A percentile compares a stretch with the other conserved stretches of the same genome.
phyloP scores from a whole-genome alignment of 2,329 filamentous ascomycete genomes.

The Metarhizium anisopliae region DNA sequence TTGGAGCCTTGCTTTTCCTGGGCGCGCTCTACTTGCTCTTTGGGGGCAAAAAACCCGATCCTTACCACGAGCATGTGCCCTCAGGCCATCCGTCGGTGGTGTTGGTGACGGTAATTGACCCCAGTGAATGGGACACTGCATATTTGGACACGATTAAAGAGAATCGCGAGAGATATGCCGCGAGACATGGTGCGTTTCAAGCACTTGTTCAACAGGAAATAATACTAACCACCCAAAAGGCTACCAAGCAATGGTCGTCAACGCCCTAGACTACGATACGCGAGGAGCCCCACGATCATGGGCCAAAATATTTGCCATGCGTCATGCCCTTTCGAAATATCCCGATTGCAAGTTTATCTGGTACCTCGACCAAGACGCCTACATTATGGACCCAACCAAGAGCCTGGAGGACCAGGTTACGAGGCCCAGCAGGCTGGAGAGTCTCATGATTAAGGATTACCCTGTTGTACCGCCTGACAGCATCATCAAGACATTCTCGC shows the following conservation, averaged over 20 bases:
- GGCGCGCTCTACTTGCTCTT: slow-evolving; percentile 53
- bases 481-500: slow-evolving; percentile 88
- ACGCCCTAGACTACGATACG: slow-evolving; percentile 66
- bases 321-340: slow-evolving; percentile 76
- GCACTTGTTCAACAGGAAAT: not conserved
- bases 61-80: slow-evolving; percentile 29
- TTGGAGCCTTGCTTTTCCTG: slow-evolving; percentile 46
- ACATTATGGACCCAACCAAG: slow-evolving; percentile 77
- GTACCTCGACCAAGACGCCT: slow-evolving; percentile 73
- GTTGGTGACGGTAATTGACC: slow-evolving; percentile 77
- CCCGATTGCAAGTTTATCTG: slow-evolving; percentile 76
- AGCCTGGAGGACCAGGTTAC: slow-evolving; percentile 66
- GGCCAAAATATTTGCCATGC: slow-evolving; percentile 74
- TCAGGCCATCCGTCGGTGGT: slow-evolving; percentile 57
- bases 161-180: slow-evolving; percentile 79
- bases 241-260: slow-evolving; percentile 77
- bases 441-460: slow-evolving; percentile 73
- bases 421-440: slow-evolving; percentile 56
- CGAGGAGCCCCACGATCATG: slow-evolving; percentile 52
- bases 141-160: slow-evolving; percentile 68
- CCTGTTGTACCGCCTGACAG: slow-evolving; percentile 90
- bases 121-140: slow-evolving; percentile 48
- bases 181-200: slow-evolving; percentile 62
- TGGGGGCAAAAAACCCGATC: slow-evolving; percentile 17
- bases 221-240: slow-evolving; percentile 38